Base-by-base conservation (phyloP, 305 asterid genomes). In the Salvia sclarea region DNA sequence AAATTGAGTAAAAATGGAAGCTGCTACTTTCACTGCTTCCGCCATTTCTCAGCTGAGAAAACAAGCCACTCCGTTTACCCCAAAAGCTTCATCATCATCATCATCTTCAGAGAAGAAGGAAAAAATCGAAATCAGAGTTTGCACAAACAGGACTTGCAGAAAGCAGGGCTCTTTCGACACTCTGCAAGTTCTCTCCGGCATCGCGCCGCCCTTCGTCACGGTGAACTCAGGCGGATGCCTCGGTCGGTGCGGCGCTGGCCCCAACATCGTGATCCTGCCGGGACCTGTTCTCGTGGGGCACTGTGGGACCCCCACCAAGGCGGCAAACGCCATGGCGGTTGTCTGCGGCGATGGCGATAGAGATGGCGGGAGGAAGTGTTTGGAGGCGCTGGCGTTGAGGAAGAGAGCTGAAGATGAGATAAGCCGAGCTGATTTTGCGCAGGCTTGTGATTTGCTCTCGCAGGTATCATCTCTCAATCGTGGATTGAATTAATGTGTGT, bases 311-410 rank as follows among this genome's bases (percentile, higher is more conserved):
- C 79, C 97, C 35, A 75, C 67, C 54, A 82, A 84, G 75, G 96
- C 94, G 1, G 89, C 87, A 40, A 67, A 81, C 41, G 72, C 61
- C 63, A 90, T 92, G 96, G 57, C 84, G 45, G 61, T 73, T 18
- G 61, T 80, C 12, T 81, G 84, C 28, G 82, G 84, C 14, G 77
- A 71, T 35, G 70, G 43, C 3, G n/a, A 47, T 4, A 10, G 22
- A 12, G 84, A 62, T 48, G 74, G 33, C 41, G 73, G 59, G 66
- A 52, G 33, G 66, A 79, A 62, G 69, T 84, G 91, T 67, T 81
- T 92, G 89, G 95, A 85, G 68, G 97, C 96, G 18, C 75, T 92
- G 78, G 90, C 90, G 2, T 85, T 92, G 88, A 85, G 96, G 81
- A 90, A 85, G 80, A 81, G 85, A 68, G 96, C 88, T 38, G 94